Conservation (phyloP, 2,329 filamentous ascomycete genomes). For the Botrytis elliptica region DNA sequence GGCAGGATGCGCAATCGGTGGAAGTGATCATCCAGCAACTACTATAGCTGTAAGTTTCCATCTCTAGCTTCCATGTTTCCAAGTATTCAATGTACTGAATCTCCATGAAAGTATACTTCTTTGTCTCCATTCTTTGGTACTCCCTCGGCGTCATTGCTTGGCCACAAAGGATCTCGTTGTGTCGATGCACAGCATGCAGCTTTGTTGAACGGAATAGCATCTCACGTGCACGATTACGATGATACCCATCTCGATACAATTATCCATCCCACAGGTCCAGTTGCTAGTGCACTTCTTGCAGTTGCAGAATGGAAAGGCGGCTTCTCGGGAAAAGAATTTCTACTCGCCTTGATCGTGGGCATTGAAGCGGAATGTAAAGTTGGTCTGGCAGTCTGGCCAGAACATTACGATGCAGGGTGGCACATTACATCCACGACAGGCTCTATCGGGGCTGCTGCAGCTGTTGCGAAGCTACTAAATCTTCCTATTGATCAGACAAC, state of each 20-base stretch:
- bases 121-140: conserved; percentile 38
- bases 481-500: conserved; percentile 44
- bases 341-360: conserved; percentile 52
- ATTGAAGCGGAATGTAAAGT: conserved; percentile 54
- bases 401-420: conserved; percentile 55
- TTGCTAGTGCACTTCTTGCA: conserved; percentile 51
- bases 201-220: conserved; percentile 54
- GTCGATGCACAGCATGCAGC: conserved; percentile 50
- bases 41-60: conserved; percentile 25
- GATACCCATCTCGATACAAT: conserved; percentile 56
- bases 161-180: conserved; percentile 34
- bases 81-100: neutral
- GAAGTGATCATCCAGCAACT: conserved; percentile 39
- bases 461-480: conserved; percentile 48
- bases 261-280: conserved; percentile 54
- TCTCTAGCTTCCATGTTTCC: neutral
- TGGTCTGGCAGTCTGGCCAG: conserved; percentile 51
- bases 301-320: conserved; percentile 45
- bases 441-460: conserved; percentile 53
- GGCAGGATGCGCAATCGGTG: conserved; percentile 53
- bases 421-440: conserved; percentile 55
- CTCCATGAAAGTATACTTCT: conserved; percentile 28
- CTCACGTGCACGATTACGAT: conserved; percentile 57
- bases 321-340: conserved; percentile 47
- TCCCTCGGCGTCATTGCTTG: conserved; percentile 39